Evolutionary conservation across 2,329 filamentous ascomycete genomes (phyloP), one percentile per base, ranked within the genome.

Genomic region (Penicillium sp.): DNA sequence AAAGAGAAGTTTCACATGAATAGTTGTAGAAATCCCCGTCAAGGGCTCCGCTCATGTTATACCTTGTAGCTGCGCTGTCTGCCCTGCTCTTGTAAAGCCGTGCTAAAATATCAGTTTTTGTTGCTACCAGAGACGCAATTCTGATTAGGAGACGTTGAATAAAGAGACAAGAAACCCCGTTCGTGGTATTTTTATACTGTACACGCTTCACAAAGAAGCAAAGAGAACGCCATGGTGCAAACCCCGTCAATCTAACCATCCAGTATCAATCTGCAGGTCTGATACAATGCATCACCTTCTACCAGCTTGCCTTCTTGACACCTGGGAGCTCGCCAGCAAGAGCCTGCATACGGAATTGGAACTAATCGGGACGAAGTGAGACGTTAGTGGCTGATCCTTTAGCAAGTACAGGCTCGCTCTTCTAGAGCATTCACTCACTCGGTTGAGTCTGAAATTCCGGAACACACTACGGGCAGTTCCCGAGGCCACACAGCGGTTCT

Each of bases 251-350:
- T 67, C 59, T 61, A 63, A 63, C 63, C 56, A 33, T 58, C 61
- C 65, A 64, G 65, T 66, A 64, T 57, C 35, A 58, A 54, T 46
- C 48, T 61, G 22, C 56, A 45, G 58, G 53, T 57, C 33, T 33
- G 56, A 58, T 48, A 43, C 58, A 48, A 42, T 43, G 10, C 37
- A 33, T 42, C 60, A 37, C 25, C 19, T 1, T 37, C 70, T 91
- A 99, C 95, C 95, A 99, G 79, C 91, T 96, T 53, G 95, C 95
- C 83, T 96, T 96, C 84, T 89, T 92, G 58, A 99, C 95, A 71
- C 95, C 95, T 0, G 95, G 94, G 56, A 99, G 76, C 63, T 92
- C 87, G 54, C 95, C 95, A 35, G 85, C 89, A 65, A 97, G 81
- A 19, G 95, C 95, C 77, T 97, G 89, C 80, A 95, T 82, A 76